phyloP scores from a whole-genome alignment of 345 rosid genomes.

The Salix brachista region DNA sequence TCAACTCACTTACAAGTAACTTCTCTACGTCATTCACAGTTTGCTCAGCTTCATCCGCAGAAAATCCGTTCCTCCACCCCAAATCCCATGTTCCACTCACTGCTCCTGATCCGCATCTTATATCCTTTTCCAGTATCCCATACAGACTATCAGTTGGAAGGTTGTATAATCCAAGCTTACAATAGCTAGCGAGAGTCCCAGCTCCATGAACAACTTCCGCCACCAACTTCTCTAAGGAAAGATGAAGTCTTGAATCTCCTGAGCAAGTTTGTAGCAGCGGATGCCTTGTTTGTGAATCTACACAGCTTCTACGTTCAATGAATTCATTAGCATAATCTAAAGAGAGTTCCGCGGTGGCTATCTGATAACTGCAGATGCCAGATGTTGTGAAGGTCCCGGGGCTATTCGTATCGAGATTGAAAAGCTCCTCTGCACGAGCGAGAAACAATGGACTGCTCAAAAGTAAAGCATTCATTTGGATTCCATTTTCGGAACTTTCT shows the following conservation, averaged over 20 bases:
- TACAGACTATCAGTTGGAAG: conserved; percentile 33
- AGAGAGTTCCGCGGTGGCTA: conserved; percentile 36
- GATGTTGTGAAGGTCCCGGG: conserved; percentile 12
- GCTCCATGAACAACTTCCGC: conserved; percentile 50
- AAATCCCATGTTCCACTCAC: conserved; percentile 61
- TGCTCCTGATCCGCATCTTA: conserved; percentile 38
- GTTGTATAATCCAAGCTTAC: conserved; percentile 22
- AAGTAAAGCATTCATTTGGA: conserved; percentile 38
- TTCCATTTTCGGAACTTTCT: conserved; percentile 20
- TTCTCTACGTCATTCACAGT: conserved; percentile 55
- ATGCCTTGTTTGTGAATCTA: conserved; percentile 27
- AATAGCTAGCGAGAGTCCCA: conserved; percentile 42
- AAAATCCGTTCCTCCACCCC: conserved; percentile 69
- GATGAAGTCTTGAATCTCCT: conserved; percentile 21
- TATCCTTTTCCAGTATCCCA: conserved; percentile 52
- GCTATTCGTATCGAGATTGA: conserved; percentile 32
- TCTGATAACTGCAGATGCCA: conserved; percentile 2
- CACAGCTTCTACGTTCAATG: conserved; percentile 42
- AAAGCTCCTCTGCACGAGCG: conserved; percentile 44
- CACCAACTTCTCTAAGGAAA: conserved; percentile 49
- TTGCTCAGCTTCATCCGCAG: conserved; percentile 46
- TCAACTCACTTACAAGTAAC: conserved; percentile 44
- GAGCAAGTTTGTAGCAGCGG: conserved; percentile 18
- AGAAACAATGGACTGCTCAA: conserved; percentile 44
- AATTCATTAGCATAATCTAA: conserved; percentile 68